phyloP scores from a whole-genome alignment of 306 rosid genomes.

The Inga oerstediana region DNA sequence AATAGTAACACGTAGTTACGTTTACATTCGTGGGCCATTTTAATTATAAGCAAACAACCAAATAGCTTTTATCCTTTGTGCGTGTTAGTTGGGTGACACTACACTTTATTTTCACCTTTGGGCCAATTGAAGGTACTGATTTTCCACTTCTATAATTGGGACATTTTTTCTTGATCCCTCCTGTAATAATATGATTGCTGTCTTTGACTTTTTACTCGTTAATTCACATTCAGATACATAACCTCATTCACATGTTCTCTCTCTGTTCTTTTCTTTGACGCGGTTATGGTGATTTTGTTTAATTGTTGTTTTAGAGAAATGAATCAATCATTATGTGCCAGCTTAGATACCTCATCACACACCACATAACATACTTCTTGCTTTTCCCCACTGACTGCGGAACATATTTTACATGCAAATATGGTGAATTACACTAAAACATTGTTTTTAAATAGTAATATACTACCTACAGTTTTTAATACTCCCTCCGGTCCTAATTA shows the following conservation, averaged over 20 bases:
- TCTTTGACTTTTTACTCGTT: conserved; percentile 43
- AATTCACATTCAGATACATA: background rate
- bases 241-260: background rate
- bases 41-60: background rate
- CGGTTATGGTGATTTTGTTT: conserved; percentile 2
- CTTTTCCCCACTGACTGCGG: conserved; percentile 66
- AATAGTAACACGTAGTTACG: background rate
- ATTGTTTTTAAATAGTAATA: too few relatives aligned
- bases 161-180: conserved; percentile 45
- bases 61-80: conserved; percentile 35
- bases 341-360: background rate
- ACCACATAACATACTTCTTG: background rate
- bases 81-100: conserved; percentile 41
- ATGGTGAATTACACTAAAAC: background rate
- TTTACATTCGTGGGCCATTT: background rate
- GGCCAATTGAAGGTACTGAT: conserved; percentile 36
- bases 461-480: too few relatives aligned
- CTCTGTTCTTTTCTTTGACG: background rate
- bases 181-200: conserved; percentile 38
- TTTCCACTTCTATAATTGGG: conserved; percentile 32
- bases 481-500: too few relatives aligned
- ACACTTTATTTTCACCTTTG: conserved; percentile 10
- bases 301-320: background rate
- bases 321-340: background rate
- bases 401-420: conserved; percentile 28